Conservation (phyloP, 1,284 basidiomycete genomes). For the Fistulina hepatica region DNA sequence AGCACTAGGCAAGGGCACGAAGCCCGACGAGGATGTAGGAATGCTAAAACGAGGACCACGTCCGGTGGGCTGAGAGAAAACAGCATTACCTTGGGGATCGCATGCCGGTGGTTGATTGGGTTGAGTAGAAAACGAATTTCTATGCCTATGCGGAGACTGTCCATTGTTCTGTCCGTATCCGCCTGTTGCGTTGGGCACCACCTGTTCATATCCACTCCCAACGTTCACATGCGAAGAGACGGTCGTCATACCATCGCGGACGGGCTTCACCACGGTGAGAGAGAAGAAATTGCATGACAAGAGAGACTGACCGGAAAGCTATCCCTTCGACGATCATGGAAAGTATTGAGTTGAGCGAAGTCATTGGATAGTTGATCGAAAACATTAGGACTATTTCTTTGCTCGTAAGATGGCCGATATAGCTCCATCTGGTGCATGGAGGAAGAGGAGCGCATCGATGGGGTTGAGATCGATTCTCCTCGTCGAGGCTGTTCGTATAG, state of each 20-base stretch:
- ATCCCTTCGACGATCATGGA: conserved; percentile 36
- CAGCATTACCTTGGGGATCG: conserved; percentile 30
- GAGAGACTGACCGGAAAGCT: conserved; percentile 48
- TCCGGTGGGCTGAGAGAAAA: conserved; percentile 27
- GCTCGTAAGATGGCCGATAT: conserved; percentile 66
- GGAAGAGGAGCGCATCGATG: conserved; percentile 44
- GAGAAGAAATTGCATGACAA: conserved; percentile 1
- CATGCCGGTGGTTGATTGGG: conserved; percentile 42
- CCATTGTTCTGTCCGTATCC: conserved; percentile 27
- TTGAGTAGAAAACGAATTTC: conserved; percentile 24
- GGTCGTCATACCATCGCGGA: conserved; percentile 30
- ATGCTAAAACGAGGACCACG: conserved; percentile 56
- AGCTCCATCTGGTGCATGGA: conserved; percentile 52
- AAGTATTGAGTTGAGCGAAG: conserved; percentile 56
- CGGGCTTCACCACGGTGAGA: conserved; percentile 27
- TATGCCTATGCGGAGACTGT: conserved; percentile 27
- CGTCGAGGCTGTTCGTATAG: conserved; percentile 31
- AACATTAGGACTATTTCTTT: conserved; percentile 26
- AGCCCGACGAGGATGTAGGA: conserved; percentile 58
- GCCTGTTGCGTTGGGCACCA: conserved; percentile 8
- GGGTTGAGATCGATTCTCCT: conserved; percentile 42
- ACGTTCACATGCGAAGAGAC: conserved; percentile 25
- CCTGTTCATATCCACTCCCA: conserved; percentile 12
- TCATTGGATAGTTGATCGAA: conserved; percentile 47
- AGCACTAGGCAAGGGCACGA: conserved; percentile 34